Conservation (phyloP, 2,329 filamentous ascomycete species). For the Arthroderma sp. region DNA sequence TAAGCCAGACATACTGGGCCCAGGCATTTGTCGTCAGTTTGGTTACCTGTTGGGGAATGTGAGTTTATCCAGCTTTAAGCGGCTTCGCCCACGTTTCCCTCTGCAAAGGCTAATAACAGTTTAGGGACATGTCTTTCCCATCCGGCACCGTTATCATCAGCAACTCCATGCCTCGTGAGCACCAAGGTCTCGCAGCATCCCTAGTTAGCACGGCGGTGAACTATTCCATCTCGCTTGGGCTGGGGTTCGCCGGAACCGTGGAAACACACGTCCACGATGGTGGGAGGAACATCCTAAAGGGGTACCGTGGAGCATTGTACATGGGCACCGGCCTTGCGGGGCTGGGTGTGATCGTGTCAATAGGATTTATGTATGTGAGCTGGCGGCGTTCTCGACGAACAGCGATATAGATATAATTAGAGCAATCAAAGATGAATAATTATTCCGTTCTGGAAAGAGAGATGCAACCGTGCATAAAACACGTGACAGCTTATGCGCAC, state of each 20-base stretch:
- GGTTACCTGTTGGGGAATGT: constrained; percentile 14
- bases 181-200: constrained; percentile 42
- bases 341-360: too few species aligned
- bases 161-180: constrained; percentile 34
- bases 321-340: constrained; percentile 23
- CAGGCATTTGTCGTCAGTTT: constrained; percentile 13
- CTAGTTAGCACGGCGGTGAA: constrained; percentile 54
- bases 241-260: constrained; percentile 55
- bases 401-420: too few species aligned
- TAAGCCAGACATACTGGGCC: constrained; percentile 29
- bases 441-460: too few species aligned
- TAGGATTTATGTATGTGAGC: too few species aligned
- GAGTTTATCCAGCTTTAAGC: constrained; percentile 12
- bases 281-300: constrained; percentile 21
- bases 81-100: not conserved
- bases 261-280: constrained; percentile 36
- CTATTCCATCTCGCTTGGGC: constrained; percentile 53
- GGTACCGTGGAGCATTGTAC: constrained; percentile 29
- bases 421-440: too few species aligned
- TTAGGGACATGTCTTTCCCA: constrained; percentile 55
- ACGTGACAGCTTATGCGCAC: too few species aligned
- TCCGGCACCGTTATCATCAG: constrained; percentile 49
- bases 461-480: too few species aligned
- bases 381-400: too few species aligned
- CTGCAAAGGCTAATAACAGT: constrained; percentile 17